Base-by-base conservation (phyloP, 371 early-diverging fungal species). In the Mortierella sp. region DNA sequence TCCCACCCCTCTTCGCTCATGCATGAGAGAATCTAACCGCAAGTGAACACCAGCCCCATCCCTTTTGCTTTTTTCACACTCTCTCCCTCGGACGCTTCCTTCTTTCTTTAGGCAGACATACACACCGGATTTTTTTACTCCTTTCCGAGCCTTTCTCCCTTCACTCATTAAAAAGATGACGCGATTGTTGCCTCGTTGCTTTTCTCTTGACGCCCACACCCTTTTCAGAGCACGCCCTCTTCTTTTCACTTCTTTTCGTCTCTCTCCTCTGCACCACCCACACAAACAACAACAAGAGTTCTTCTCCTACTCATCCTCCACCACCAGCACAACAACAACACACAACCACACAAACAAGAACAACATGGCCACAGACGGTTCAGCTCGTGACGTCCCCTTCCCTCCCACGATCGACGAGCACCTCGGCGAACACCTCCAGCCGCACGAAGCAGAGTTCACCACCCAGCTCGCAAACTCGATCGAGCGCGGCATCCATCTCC, bases 351-450 rank as follows among this genome's bases (percentile, higher is more conserved):
- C 2, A n/a, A 44, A 53, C 48, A 71, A 44, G 11, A 54, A 24
- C 70, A 78, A 28, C 34, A 83, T 76, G 79, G 50, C 79, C 14
- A 59, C 71, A 21, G 50, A 55, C 31, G 48, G 80, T 19, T 40
- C 80, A 24, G 43, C 71, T 16, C 64, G 31, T 19, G 84, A 83
- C 73, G 84, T 83, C 21, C 84, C 84, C 19, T 80, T 77, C 71
- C 84, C 84, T 4, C 26, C 19, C 26, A 28, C 34, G 5, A 57
- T 83, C n/a, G 84, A 83, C 71, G 80, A 80, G 50, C 54, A 69
- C 31, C 76, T 83, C 10, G 84, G 84, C 13, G 84, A 83, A 55
- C 55, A 31, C 5, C 84, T 83, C 53, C 84, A 83, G 46, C 70
- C 57, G 4, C 43, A 83, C 28, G 84, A 83, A 24, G 84, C 77